phyloP scores from a whole-genome alignment of 352 stramenopile species.

The Phytophthora lateralis region DNA sequence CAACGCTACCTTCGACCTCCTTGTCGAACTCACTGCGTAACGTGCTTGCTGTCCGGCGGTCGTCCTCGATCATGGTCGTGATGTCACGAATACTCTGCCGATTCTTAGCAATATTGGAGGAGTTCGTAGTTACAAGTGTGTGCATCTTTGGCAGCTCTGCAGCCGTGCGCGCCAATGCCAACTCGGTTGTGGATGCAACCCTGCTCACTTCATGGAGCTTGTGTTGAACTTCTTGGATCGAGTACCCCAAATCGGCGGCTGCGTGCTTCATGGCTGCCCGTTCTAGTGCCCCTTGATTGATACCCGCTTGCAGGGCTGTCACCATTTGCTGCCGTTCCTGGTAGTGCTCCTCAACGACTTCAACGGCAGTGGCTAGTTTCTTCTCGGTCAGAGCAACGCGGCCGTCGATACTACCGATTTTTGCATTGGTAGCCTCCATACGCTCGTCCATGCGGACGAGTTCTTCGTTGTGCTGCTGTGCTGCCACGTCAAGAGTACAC shows the following conservation, averaged over 20 bases:
- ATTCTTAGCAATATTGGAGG: conserved; percentile 50
- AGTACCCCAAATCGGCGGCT: conserved; percentile 39
- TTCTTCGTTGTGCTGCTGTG: conserved; percentile 42
- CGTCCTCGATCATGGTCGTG: conserved; percentile 36
- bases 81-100: conserved; percentile 47
- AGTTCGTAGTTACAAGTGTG: conserved; percentile 40
- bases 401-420: conserved; percentile 42
- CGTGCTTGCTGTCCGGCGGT: conserved; percentile 26
- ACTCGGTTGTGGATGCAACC: conserved; percentile 44
- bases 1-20: conserved; percentile 29
- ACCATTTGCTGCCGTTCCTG: conserved; percentile 48
- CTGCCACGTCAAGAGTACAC: conserved; percentile 28
- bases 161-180: conserved; percentile 43
- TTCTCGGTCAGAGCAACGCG: conserved; percentile 54
- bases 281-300: conserved; percentile 47
- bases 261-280: conserved; percentile 46
- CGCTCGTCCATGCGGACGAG: conserved; percentile 38
- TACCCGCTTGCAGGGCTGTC: conserved; percentile 19
- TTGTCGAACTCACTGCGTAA: conserved; percentile 39
- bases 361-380: conserved; percentile 38
- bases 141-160: conserved; percentile 63
- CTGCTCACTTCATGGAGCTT: conserved; percentile 54
- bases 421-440: conserved; percentile 34
- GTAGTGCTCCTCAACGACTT: conserved; percentile 48
- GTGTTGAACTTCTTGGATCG: conserved; percentile 55